A percentile compares a stretch with the other conserved stretches of the same genome.
These are phyloP conservation scores for Samsoniella hepiali DNA, from an alignment of 2,329 filamentous ascomycete species.

Conservation along the genomic window DNA sequence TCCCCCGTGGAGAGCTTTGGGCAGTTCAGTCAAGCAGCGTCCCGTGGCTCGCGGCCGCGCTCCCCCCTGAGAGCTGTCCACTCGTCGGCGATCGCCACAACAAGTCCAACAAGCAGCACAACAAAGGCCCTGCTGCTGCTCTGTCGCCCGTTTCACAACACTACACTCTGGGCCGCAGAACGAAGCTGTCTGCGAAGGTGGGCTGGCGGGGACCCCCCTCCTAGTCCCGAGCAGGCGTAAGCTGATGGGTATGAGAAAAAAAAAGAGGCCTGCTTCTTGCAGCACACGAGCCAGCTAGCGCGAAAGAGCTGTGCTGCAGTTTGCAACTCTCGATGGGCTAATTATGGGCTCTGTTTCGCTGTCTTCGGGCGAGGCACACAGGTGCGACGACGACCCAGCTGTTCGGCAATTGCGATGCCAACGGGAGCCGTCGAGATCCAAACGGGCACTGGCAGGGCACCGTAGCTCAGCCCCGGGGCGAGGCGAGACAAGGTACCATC, in stretches of 20 bases:
- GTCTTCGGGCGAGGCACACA: background rate
- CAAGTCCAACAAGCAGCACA: background rate
- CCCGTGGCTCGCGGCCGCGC: background rate
- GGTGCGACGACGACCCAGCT: background rate
- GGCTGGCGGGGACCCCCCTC: background rate
- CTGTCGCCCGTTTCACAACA: slow-evolving; percentile 9
- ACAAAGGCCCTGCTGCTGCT: background rate
- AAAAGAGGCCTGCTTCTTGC: background rate
- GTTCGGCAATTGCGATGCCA: background rate
- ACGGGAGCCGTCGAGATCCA: background rate
- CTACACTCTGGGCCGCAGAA: background rate
- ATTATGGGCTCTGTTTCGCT: background rate
- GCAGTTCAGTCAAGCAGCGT: no score
- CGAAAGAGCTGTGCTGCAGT: background rate
- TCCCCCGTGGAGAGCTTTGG: background rate
- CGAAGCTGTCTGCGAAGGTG: slow-evolving; percentile 1
- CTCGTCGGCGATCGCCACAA: background rate
- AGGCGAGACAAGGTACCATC: no score
- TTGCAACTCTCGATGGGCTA: slow-evolving; percentile 4
- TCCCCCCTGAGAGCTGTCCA: background rate
- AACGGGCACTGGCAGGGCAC: background rate
- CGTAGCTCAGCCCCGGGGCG: no score
- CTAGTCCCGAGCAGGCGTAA: slow-evolving; percentile 7
- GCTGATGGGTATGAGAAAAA: slow-evolving; percentile 4
- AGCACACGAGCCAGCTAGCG: slow-evolving; percentile 11